Evolutionary conservation across 2,329 filamentous ascomycete species (phyloP).

Genomic region (Paracorniculantispora psalliotae): DNA sequence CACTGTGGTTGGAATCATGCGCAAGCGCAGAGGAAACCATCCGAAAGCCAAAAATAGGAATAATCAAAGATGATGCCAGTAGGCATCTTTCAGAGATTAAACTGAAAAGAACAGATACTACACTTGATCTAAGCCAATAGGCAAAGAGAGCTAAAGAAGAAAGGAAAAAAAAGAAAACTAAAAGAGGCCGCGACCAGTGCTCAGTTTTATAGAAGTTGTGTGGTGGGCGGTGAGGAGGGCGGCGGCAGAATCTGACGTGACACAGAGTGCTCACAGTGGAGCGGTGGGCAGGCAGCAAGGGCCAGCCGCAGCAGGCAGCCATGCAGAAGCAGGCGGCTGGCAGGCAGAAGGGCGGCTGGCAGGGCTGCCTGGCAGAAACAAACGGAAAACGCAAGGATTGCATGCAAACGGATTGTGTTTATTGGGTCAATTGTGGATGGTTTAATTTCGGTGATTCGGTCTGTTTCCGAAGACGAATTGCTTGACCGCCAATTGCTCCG

Average conservation of each 20-base stretch:
- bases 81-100: conserved; percentile 87
- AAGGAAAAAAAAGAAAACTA: conserved; percentile 24
- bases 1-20: conserved; percentile 35
- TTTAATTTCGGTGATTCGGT: background rate
- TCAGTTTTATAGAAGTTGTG: conserved; percentile 24
- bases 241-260: conserved; percentile 5
- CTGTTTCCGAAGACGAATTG: background rate
- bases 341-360: no score
- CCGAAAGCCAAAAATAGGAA: conserved; percentile 55
- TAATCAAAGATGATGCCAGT: conserved; percentile 71
- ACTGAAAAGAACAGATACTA: conserved; percentile 97
- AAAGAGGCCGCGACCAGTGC: conserved; percentile 18
- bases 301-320: conserved; percentile 7
- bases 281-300: no score
- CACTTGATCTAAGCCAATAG: conserved; percentile 83
- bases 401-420: background rate
- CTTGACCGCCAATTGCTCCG: conserved; percentile 1
- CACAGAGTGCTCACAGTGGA: background rate
- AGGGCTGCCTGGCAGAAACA: background rate
- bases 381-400: background rate
- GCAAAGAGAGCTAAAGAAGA: conserved; percentile 40
- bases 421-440: background rate
- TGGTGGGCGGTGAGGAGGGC: conserved; percentile 17
- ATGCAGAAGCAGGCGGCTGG: conserved; percentile 1
- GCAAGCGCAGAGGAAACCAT: conserved; percentile 37